phyloP scores from a whole-genome alignment of 495 filamentous ascomycete genomes.

The Tuber indicum region DNA sequence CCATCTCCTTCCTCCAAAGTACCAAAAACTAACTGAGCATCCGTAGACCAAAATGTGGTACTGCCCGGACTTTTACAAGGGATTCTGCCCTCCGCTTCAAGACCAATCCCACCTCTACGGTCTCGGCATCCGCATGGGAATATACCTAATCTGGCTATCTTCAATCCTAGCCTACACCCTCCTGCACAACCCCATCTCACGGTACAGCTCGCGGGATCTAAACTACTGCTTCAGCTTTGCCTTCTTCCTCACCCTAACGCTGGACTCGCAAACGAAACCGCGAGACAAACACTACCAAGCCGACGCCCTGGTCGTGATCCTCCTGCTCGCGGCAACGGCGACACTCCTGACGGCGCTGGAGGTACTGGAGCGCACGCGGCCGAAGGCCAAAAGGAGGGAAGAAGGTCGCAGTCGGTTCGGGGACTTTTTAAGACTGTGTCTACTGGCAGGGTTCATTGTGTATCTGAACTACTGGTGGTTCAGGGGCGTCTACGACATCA shows the following conservation, averaged over 20 bases:
- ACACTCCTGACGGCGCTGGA: neutral
- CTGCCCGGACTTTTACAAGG: neutral
- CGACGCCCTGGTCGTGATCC: neutral
- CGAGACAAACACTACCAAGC: neutral
- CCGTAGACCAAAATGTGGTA: neutral
- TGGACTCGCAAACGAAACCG: neutral
- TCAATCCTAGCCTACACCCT: slow-evolving; percentile 35
- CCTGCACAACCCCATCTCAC: slow-evolving; percentile 15
- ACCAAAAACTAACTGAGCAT: neutral
- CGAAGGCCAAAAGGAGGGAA: neutral
- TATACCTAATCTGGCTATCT: slow-evolving; percentile 44
- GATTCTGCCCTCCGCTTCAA: neutral
- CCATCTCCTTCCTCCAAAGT: neutral
- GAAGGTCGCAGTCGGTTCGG: neutral
- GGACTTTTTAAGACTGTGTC: neutral
- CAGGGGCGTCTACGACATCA: neutral
- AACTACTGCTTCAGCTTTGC: slow-evolving; percentile 38
- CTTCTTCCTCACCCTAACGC: slow-evolving; percentile 33
- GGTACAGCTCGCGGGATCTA: slow-evolving; percentile 26
- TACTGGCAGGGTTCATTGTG: neutral
- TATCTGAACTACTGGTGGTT: slow-evolving; percentile 2
- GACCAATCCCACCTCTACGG: slow-evolving; percentile 31
- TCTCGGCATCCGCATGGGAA: slow-evolving; percentile 44
- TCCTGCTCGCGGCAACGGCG: neutral
- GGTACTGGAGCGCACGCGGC: neutral